Conservation (phyloP, 352 stramenopile species). For the Aphanomyces euteiches region DNA sequence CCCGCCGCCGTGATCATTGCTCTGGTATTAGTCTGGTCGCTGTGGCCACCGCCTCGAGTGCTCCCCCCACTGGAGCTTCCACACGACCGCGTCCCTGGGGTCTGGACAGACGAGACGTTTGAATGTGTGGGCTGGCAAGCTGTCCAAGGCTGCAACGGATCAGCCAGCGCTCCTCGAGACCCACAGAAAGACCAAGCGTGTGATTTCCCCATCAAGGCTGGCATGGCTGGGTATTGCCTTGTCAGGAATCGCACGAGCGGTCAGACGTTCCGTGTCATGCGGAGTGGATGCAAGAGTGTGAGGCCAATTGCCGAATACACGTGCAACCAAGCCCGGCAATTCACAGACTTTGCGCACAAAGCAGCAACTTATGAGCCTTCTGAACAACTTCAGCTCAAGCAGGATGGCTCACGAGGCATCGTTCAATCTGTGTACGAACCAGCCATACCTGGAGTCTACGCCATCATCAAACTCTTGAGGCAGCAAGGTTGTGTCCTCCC, state of each 20-base stretch:
- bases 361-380: constrained; percentile 35
- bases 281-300: constrained; percentile 57
- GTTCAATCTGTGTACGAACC: constrained; percentile 85
- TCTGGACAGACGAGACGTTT: constrained; percentile 33
- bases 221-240: constrained; percentile 62
- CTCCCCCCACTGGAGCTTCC: neutral
- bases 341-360: constrained; percentile 56
- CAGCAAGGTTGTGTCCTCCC: constrained; percentile 60
- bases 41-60: neutral
- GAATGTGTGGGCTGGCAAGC: constrained; percentile 65
- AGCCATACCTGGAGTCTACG: constrained; percentile 69
- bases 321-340: constrained; percentile 52
- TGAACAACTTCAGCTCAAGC: constrained; percentile 42
- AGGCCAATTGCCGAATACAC: constrained; percentile 48
- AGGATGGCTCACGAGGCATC: constrained; percentile 43
- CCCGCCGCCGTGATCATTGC: too few relatives aligned
- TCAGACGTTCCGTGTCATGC: constrained; percentile 67
- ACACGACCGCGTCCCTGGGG: constrained; percentile 7
- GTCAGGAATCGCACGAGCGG: constrained; percentile 50
- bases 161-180: constrained; percentile 39
- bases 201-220: constrained; percentile 41
- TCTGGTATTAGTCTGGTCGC: neutral
- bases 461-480: constrained; percentile 70
- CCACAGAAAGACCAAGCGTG: constrained; percentile 50
- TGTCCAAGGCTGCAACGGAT: constrained; percentile 45